Evolutionary conservation across 2,329 filamentous ascomycete genomes (phyloP), one percentile per base, ranked within the genome.

Genomic region (Fusarium xylarioides): DNA sequence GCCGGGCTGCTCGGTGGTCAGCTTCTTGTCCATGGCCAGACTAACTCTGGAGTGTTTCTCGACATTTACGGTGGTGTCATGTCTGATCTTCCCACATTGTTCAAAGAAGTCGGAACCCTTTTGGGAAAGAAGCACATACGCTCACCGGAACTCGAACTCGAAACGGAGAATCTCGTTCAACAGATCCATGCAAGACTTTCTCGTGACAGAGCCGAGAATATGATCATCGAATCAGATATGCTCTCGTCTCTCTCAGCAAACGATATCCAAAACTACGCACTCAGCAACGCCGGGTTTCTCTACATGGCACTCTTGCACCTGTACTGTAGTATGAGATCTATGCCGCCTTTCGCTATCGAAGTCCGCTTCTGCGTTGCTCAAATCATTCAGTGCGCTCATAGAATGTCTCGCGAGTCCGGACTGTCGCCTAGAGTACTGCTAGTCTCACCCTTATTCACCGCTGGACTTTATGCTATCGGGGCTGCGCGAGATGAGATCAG

Each of bases 251-350:
- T 74, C 9, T 55, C 66, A 2, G 14, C 35, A 9, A 56, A 59
- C 8, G 71, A 73, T 6, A 52, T 70, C 6, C 43, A 73, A 7
- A 64, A 73, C 23, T 74, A 74, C 5, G 62, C 58, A 1, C 30
- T 73, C 23, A 73, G 71, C 21, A 74, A 74, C 21, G 58, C 66
- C 1, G 70, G 62, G 2, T 74, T 74, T 30, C 66, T 70, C 7
- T 68, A 73, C 12, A 73, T 59, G 16, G 70, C 71, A 5, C 55
- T 74, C 12, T 46, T 74, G 8, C 70, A 70, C 23, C 18, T 74
- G 4, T 40, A 73, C 23, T 73, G 62, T 2, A 63, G 66, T 14
- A 57, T 60, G 9, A 34, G 43, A 8, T 38, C 40, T 4, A 12
- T 68, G 0, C 18, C 66, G 0, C 53, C 55, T 5, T 50, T 43